Evolutionary conservation across 1,284 basidiomycete species (phyloP).

Genomic region (Fomitiporia mediterranea): DNA sequence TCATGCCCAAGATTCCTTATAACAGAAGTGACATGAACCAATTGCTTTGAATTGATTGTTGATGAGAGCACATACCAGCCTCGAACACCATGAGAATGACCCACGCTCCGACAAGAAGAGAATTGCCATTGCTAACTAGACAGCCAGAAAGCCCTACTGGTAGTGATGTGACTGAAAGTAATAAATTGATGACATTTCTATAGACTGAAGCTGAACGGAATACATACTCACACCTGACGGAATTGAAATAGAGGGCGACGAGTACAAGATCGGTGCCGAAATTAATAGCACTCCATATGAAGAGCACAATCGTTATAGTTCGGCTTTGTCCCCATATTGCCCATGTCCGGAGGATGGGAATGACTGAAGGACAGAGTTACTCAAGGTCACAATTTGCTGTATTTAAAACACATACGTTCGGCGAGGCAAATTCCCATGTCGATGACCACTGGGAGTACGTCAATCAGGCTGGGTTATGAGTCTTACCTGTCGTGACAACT

Average conservation of each 20-base stretch:
- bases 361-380: background rate
- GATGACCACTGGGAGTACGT: too few relatives aligned
- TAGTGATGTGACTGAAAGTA: background rate
- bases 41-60: too few relatives aligned
- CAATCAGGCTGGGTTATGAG: too few relatives aligned
- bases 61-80: background rate
- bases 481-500: too few relatives aligned
- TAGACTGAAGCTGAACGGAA: too few relatives aligned
- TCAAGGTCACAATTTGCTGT: too few relatives aligned
- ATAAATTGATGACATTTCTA: too few relatives aligned
- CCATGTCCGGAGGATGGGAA: conserved; percentile 1
- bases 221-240: background rate
- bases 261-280: background rate
- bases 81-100: conserved; percentile 6
- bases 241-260: background rate
- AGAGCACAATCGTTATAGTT: background rate
- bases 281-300: background rate
- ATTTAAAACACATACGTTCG: background rate
- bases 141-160: background rate
- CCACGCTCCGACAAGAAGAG: background rate
- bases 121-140: background rate
- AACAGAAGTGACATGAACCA: background rate
- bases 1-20: background rate
- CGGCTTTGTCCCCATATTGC: conserved; percentile 1
- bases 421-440: background rate